Percentiles rank a stretch among this genome's conserved stretches.
These are phyloP conservation scores for Rosa rugosa DNA, from an alignment of 306 rosid species.

Conservation along the genomic window DNA sequence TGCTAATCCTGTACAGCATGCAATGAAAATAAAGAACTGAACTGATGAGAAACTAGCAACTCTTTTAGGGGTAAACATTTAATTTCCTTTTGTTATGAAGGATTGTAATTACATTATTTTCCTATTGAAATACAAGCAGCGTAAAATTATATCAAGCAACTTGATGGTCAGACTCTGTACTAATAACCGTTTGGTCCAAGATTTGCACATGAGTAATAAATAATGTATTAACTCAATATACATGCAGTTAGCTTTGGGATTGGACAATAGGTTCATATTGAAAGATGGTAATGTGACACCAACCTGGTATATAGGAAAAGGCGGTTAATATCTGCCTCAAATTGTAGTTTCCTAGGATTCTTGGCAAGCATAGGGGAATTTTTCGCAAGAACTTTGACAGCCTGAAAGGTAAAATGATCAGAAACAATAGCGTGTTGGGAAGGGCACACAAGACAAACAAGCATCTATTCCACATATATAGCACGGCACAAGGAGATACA, in stretches of 20 bases:
- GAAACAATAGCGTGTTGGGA: neutral
- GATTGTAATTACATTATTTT: neutral
- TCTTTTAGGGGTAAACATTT: neutral
- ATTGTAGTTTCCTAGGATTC: constrained; percentile 75
- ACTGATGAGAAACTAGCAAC: neutral
- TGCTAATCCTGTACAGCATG: neutral
- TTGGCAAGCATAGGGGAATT: constrained; percentile 46
- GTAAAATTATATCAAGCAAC: neutral
- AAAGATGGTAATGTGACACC: constrained; percentile 10
- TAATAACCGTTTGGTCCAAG: neutral
- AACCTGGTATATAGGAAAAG: constrained; percentile 84
- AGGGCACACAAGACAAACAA: neutral
- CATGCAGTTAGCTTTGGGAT: neutral
- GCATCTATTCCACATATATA: neutral
- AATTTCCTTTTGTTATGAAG: neutral
- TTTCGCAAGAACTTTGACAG: constrained; percentile 61
- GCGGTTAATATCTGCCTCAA: constrained; percentile 81
- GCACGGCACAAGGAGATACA: neutral
- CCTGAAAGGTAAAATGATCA: constrained; percentile 41
- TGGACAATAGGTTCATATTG: neutral
- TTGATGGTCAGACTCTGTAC: neutral
- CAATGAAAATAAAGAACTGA: neutral
- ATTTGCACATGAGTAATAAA: neutral
- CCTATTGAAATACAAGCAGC: neutral
- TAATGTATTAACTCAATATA: neutral